Base-by-base conservation (phyloP, 2,329 filamentous ascomycete species). In the Teratosphaeria destructans region DNA sequence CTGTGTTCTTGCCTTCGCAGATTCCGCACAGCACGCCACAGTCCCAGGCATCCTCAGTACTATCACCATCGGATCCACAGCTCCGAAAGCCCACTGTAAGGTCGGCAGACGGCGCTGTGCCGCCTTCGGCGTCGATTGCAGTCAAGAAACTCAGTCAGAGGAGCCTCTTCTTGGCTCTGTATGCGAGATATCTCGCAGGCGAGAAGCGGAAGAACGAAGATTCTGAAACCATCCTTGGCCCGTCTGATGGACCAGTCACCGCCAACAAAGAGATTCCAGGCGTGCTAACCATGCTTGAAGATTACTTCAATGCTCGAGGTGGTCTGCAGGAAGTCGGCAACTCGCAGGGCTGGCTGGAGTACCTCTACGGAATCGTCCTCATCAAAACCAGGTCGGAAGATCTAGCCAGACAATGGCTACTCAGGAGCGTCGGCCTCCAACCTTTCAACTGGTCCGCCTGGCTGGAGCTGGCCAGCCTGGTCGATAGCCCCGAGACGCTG, bases 361-460 rank as follows among this genome's bases (percentile, higher is more conserved):
- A 91, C 68, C 76, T 93, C 74, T 97, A 97, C 69, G 94, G 92
- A 10, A 88, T 97, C 75, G 85, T 96, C 14, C 79, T 97, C 19
- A 83, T 90, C 39, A 96, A 92, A 73, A 88, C 92, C 62, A 95
- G 95, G 74, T 96, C 94, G 67, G 91, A 95, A 65, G 82, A 86
- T 53, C 82, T 88, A 61, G 94, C 94, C 1, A 86, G 93, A 73
- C 84, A 88, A 63, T 96, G 89, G 81, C 81, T 99, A n/a, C 79
- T 96, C 57, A 83, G 85, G 63, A 96, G 92, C 70, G 89, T 96
- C 10, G 89, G 95, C 71, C 78, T 90, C 49, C 95, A 91, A 68
- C 89, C 91, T 1, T 96, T 92, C 82, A 96, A 97, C 71, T 99
- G 94, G 94, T 90, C 91, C 7, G 92, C 91, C 62, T 99, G 94